Base-by-base conservation (phyloP, 2,329 filamentous ascomycete genomes). In the Epichloe glyceriae region DNA sequence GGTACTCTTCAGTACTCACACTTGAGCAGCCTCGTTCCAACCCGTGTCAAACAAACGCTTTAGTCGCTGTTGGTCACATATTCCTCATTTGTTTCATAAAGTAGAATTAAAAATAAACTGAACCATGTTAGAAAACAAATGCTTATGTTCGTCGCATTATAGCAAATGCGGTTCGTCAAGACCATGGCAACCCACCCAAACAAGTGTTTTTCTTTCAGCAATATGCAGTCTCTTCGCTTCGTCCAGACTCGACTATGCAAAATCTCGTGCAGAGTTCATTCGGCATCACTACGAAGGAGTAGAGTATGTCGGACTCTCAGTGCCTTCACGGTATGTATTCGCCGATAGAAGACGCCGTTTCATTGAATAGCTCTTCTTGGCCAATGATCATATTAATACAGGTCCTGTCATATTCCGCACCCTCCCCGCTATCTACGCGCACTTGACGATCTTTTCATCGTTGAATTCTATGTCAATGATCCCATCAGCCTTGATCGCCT, bases 401-500 rank as follows among this genome's bases (percentile, higher is more conserved):
- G 53, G 57, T 49, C 51, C 49, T 46, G 37, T 56, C 56, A 54
- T 54, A 54, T 52, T 53, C 52, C 56, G 46, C 22, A 37, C 20
- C 47, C 40, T 49, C 22, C 34, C 5, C 33, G 10, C 46, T 19
- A 11, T 35, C 46, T 64, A 85, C 61, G 80, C 76, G 59, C 73
- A 70, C 68, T 78, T 79, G 38, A 85, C 81, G 53, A 83, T 71
- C 68, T 82, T 83, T 71, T 86, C 83, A 65, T 95, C 88, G 65
- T 91, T 85, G 67, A 89, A 94, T 56, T 88, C 81, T 61, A 94
- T 79, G 61, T 93, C 88, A 60, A 80, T 74, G 55, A 98, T 85
- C 11, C 94, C 93, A 60, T 97, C 88, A 73, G 94, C 95, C 55
- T 89, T 95, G 62, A 98, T 82, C 37, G 89, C 86, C 78, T 97